A percentile compares a stretch with the other conserved stretches of the same genome.
Evolutionary conservation across 164 flowering plant genomes (phyloP).

Genomic region (Vitis amurensis): DNA sequence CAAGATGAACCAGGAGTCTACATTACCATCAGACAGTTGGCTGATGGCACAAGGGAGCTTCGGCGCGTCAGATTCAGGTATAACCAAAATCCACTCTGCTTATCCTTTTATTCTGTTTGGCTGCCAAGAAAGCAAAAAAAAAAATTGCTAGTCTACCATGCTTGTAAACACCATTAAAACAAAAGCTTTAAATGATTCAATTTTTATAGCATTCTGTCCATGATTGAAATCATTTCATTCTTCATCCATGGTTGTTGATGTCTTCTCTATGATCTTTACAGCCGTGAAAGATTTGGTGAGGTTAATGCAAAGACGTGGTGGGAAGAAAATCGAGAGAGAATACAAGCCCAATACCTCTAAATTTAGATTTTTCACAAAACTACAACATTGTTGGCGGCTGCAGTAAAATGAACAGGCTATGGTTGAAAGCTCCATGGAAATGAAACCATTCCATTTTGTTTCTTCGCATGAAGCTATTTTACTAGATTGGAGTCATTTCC

Average conservation of each 20-base stretch:
- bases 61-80: slow-evolving; percentile 98
- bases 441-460: too few species aligned
- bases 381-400: too few species aligned
- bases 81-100: slow-evolving; percentile 18
- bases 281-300: slow-evolving; percentile 95
- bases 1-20: slow-evolving; percentile 97
- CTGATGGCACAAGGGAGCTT: slow-evolving; percentile 91
- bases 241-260: background rate
- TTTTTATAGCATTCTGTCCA: too few species aligned
- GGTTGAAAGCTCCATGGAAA: too few species aligned
- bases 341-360: slow-evolving; percentile 91
- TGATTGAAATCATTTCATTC: background rate
- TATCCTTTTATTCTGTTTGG: background rate
- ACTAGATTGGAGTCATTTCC: too few species aligned
- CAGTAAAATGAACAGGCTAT: too few species aligned
- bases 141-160: too few species aligned
- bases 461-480: too few species aligned
- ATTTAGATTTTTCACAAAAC: background rate
- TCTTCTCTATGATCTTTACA: slow-evolving; percentile 21
- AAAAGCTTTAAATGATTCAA: too few species aligned
- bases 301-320: slow-evolving; percentile 93
- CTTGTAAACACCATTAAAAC: too few species aligned
- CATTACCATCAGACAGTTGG: slow-evolving; percentile 87
- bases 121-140: background rate
- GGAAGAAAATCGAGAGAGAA: slow-evolving; percentile 95